phyloP scores from a whole-genome alignment of 2,329 filamentous ascomycete species.

The Podosphaera xanthii region DNA sequence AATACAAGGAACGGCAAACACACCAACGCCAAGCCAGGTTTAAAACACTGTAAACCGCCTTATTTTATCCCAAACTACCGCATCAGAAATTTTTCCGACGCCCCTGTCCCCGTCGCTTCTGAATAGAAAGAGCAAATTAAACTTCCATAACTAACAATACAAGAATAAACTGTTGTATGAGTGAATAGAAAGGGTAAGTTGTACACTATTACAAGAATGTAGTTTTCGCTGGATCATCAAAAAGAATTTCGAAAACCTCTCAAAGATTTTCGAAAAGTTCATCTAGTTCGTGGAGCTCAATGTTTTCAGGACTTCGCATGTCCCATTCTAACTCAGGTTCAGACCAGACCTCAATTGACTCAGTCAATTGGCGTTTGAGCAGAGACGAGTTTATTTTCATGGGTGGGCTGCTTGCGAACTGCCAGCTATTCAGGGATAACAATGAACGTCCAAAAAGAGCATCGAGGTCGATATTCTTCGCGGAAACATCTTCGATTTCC shows the following conservation, averaged over 20 bases:
- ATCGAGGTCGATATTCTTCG: conserved; percentile 12
- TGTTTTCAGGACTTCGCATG: conserved; percentile 55
- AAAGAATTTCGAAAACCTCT: background rate
- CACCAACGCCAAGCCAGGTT: too few relatives aligned
- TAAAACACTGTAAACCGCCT: too few relatives aligned
- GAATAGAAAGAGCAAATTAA: too few relatives aligned
- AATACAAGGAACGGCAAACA: too few relatives aligned
- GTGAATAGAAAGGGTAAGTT: background rate
- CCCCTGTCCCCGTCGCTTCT: too few relatives aligned
- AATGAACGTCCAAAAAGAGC: conserved; percentile 16
- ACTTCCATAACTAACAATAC: background rate
- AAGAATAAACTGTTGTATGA: background rate
- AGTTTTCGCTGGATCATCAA: background rate
- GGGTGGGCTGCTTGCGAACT: conserved; percentile 30
- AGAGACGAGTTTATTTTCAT: conserved; percentile 23
- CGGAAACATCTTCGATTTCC: conserved; percentile 12
- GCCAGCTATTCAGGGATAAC: conserved; percentile 4
- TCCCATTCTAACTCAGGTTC: conserved; percentile 24
- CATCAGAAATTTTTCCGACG: too few relatives aligned
- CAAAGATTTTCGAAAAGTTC: conserved; percentile 45
- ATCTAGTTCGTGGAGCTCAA: conserved; percentile 85
- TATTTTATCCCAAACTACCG: too few relatives aligned
- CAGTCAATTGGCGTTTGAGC: conserved; percentile 25
- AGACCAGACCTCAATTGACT: conserved; percentile 12
- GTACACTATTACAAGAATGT: background rate